Base-by-base conservation (phyloP, 1,284 basidiomycete species). In the Grifola frondosa region DNA sequence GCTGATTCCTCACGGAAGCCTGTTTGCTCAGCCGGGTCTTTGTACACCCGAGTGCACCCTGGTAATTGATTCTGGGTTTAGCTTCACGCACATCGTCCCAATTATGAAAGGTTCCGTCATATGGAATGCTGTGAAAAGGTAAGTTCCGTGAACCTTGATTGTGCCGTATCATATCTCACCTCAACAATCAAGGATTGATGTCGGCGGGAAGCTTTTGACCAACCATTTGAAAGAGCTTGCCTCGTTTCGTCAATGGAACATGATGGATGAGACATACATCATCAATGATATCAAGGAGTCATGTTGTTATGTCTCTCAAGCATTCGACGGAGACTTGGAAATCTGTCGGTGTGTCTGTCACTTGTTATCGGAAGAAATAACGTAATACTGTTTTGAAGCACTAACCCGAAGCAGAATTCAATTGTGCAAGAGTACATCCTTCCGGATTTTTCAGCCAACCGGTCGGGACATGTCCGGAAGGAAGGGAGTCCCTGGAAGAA, bases 171-270 rank as follows among this genome's bases (percentile, higher is more conserved):
- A 31, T 20, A 19, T 16, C 24, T 4, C 20, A 12, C 20, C 19
- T 39, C 37, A 19, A 7, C 37, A 20, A 28, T 37, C 11, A 58
- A 94, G 94, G 52, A 81, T 97, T 59, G 92, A 97, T 56, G 80
- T 97, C 21, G 94, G 94, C 39, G 95, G 95, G 38, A 97, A 97
- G 67, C 74, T 97, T 11, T 66, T 98, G 43, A 97, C 95, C 20
- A 97, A 97, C 67, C 88, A 96, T 40, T 76, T 98, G 25, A 97
- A 97, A 60, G 91, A 95, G 61, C 76, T 94, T 37, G 81, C 96
- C 10, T 96, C 92, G 10, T 97, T 91, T 65, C 83, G 92, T 23
- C 95, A 98, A 60, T 96, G 91, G 88, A 93, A 97, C 65, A 92
- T 97, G 89, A 93, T 94, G 81, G 93, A 97, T 61, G 89, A 97